Evolutionary conservation across 129 eudicot genomes (phyloP), one percentile per base, ranked within the genome.

Genomic region (Flaveria linearis): DNA sequence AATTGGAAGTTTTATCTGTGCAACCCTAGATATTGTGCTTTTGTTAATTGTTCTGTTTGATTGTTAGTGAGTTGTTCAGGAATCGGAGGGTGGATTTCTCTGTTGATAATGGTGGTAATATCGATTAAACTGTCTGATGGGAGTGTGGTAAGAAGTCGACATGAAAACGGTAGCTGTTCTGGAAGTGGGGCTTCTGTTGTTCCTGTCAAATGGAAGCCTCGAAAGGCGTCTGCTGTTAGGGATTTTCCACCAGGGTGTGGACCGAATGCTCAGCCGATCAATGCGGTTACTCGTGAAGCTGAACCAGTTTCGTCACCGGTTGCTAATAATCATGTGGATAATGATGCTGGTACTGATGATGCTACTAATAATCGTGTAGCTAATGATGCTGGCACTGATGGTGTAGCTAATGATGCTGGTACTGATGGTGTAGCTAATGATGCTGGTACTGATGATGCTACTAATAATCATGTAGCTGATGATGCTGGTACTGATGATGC

Each of bases 231-330:
- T 16, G 92, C 90, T 8, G 33, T 83, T 69, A 83, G 96, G 71
- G 90, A 82, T 82, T 91, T 89, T 62, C 96, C 96, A 0, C 84
- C 84, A 2, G 86, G 85, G 39, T 89, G 96, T 85, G 96, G 92
- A 14, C 85, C 73, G 22, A 15, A 12, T 57, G 64, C 69, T n/a
- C 56, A 28, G 28, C 73, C 55, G 0, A 60, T 65, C 46, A 64
- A 71, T 78, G 17, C 11, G 26, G 41, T 26, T 61, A 9, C 20
- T 26, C 10, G 6, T 61, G 68, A 13, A 61, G 17, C 18, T 61
- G 68, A 61, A 58, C 36, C 16, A 6, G 7, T 36, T 36, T 36
- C 41, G 41, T 36, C 41, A 36, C 6, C 41, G 4, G 41, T 36
- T 4, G 41, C 41, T 36, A 36, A 36, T 36, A 36, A 36, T 36